phyloP scores from a whole-genome alignment of 441 rosid species.

The Populus trichocarpa region DNA sequence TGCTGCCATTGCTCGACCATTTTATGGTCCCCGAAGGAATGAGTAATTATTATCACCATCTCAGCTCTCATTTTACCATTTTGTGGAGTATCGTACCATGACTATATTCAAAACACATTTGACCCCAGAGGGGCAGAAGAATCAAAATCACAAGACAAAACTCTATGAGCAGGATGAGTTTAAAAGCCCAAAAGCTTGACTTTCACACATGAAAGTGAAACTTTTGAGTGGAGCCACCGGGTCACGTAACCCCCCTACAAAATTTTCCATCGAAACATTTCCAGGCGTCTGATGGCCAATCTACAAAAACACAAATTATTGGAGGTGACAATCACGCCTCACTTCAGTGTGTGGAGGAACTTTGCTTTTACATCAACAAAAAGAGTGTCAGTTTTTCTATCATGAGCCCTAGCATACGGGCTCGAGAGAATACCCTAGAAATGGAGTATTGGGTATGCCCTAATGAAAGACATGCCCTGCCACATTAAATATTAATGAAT shows the following conservation, averaged over 20 bases:
- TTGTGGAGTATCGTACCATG: not conserved
- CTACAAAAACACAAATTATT: not conserved
- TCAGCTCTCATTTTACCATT: not conserved
- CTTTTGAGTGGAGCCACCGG: not conserved
- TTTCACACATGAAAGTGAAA: not conserved
- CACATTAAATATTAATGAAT: not conserved
- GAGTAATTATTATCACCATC: not conserved
- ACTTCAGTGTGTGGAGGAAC: not conserved
- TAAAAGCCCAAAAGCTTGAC: not conserved
- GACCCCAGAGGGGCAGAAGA: conserved; percentile 2
- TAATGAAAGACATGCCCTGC: conserved; percentile 14
- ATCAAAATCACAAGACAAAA: not conserved
- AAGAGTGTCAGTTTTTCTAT: conserved; percentile 41
- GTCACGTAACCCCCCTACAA: not conserved
- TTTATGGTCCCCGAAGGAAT: conserved; percentile 4
- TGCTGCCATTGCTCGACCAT: not conserved
- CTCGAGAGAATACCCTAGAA: conserved; percentile 16
- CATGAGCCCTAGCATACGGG: conserved; percentile 35
- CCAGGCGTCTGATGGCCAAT: not conserved
- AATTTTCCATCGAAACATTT: not conserved
- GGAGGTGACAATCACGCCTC: conserved; percentile 4
- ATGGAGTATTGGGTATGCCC: not conserved
- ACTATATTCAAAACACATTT: conserved; percentile 5
- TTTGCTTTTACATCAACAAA: not conserved
- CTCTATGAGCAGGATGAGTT: not conserved